These are phyloP conservation scores for Amoebophrya sp. DNA, from an alignment of 169 alveolate genomes.

Conservation along the genomic window DNA sequence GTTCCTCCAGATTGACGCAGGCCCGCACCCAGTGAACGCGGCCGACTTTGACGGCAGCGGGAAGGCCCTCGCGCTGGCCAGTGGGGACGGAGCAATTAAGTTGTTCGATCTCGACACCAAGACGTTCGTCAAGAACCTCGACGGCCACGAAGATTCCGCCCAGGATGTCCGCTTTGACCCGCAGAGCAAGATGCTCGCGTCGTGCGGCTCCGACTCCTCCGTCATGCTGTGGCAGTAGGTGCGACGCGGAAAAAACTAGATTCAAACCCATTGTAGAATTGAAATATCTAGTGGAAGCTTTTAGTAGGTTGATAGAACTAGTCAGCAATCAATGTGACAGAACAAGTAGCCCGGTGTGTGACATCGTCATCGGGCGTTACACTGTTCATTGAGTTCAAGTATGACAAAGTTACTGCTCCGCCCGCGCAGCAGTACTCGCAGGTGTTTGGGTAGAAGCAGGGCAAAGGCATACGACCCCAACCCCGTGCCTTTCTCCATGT, in stretches of 20 bases:
- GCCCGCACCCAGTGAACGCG: conserved; percentile 70
- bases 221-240: conserved; percentile 41
- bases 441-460: no score
- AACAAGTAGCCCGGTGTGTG: no score
- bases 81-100: conserved; percentile 46
- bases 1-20: conserved; percentile 62
- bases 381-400: no score
- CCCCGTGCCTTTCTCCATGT: no score
- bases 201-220: conserved; percentile 39
- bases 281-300: no score
- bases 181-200: conserved; percentile 37
- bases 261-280: no score
- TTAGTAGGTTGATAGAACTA: no score
- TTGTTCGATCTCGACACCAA: conserved; percentile 41
- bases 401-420: no score
- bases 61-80: conserved; percentile 64
- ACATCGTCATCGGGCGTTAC: no score
- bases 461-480: no score
- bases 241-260: not conserved
- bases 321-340: no score
- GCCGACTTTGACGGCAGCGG: conserved; percentile 75
- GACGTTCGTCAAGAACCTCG: conserved; percentile 40
- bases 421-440: no score
- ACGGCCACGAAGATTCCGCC: conserved; percentile 46
- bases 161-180: conserved; percentile 50